Conservation (phyloP, 352 stramenopile genomes). For the Pythium diclinum region DNA sequence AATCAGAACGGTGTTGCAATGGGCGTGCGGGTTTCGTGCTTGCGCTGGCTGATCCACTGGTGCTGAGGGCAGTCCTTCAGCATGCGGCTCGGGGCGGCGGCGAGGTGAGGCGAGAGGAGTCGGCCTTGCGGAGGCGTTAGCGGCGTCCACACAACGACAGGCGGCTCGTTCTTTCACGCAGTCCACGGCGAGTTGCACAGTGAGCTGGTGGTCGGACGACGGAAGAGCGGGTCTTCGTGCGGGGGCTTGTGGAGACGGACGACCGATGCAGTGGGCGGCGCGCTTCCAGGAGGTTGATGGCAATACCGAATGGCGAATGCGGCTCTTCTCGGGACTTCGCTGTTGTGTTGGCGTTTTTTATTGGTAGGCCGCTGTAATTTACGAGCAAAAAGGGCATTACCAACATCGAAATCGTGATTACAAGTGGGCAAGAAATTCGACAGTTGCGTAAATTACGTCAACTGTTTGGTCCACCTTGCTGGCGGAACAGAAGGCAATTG, state of each 20-base stretch:
- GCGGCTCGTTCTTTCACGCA: conserved; percentile 3
- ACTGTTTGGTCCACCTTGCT: background rate
- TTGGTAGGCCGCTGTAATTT: background rate
- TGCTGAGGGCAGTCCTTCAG: conserved; percentile 89
- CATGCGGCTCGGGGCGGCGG: conserved; percentile 35
- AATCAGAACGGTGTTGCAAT: conserved; percentile 64
- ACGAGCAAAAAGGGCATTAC: background rate
- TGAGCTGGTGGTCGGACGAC: background rate
- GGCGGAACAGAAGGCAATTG: conserved; percentile 7
- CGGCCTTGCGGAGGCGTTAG: background rate
- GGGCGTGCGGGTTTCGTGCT: conserved; percentile 79
- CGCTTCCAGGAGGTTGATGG: background rate
- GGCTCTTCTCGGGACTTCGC: background rate
- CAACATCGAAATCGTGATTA: conserved; percentile 12
- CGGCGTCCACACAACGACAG: conserved; percentile 1
- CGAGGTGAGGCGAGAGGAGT: background rate
- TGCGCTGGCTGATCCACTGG: conserved; percentile 88
- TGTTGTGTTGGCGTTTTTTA: conserved; percentile 3
- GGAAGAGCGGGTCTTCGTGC: background rate
- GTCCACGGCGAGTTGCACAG: conserved; percentile 1
- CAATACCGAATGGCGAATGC: background rate
- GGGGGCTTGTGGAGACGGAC: conserved; percentile 1
- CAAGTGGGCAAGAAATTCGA: conserved; percentile 8
- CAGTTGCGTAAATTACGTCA: conserved; percentile 16
- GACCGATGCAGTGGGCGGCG: background rate